A percentile compares a stretch with the other conserved stretches of the same genome.
phyloP scores from a whole-genome alignment of 2,329 filamentous ascomycete genomes.

The Calonectria pseudoreteaudii region DNA sequence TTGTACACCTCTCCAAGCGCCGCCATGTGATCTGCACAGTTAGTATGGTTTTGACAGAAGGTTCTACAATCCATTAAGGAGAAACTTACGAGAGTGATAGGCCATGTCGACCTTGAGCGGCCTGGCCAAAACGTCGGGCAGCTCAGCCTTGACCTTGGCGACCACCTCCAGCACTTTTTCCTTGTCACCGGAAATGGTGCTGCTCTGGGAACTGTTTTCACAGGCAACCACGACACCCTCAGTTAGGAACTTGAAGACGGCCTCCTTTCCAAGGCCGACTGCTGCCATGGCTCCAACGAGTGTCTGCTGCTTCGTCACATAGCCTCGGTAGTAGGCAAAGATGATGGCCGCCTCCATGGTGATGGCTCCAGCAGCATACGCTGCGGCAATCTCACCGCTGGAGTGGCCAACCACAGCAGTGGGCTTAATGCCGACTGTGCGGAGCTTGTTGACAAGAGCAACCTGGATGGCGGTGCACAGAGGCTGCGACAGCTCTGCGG shows the following conservation, averaged over 20 bases:
- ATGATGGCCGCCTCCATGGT: conserved; percentile 2
- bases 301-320: conserved; percentile 11
- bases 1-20: conserved; percentile 40
- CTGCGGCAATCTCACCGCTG: conserved; percentile 60
- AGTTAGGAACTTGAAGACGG: conserved; percentile 43
- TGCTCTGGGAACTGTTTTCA: conserved; percentile 50
- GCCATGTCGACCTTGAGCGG: conserved; percentile 53
- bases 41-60: background rate
- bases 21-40: conserved; percentile 44
- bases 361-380: conserved; percentile 43
- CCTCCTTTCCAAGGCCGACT: conserved; percentile 48
- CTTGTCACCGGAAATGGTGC: conserved; percentile 38
- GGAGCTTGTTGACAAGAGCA: conserved; percentile 55
- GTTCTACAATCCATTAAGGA: too few species aligned
- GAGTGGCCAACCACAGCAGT: conserved; percentile 56
- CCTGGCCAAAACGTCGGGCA: conserved; percentile 46
- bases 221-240: conserved; percentile 49
- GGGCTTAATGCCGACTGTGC: conserved; percentile 53
- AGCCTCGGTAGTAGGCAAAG: conserved; percentile 4
- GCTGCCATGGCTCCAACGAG: conserved; percentile 53
- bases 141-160: conserved; percentile 41
- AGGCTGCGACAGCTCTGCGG: conserved; percentile 7
- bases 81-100: conserved; percentile 51
- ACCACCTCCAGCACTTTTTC: conserved; percentile 42
- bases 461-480: conserved; percentile 59